These are phyloP conservation scores for Colletotrichum lindemuthianum DNA, from an alignment of 2,329 filamentous ascomycete species.

Conservation along the genomic window DNA sequence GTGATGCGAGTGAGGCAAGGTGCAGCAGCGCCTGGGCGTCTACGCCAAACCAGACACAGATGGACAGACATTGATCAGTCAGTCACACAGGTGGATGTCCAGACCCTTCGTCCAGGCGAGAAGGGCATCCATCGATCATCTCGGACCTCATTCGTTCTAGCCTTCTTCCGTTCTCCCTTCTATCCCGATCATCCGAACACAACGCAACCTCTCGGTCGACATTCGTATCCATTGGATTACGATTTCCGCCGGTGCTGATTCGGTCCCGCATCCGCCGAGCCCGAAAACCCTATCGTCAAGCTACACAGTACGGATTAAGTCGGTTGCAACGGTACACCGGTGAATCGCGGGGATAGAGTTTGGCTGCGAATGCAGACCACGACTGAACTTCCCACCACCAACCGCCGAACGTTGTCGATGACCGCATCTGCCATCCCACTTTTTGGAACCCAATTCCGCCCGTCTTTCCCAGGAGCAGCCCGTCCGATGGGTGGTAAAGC, in stretches of 20 bases:
- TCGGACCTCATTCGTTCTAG: not conserved
- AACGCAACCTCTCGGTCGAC: not conserved
- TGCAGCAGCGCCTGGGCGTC: slow-evolving; percentile 1
- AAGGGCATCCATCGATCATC: not conserved
- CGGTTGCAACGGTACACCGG: too few species aligned
- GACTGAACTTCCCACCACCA: not conserved
- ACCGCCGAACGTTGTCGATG: too few species aligned
- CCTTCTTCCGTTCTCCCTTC: not conserved
- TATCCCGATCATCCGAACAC: not conserved
- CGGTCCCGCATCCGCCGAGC: not conserved
- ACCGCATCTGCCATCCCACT: too few species aligned
- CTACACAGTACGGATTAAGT: too few species aligned
- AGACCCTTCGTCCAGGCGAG: not conserved
- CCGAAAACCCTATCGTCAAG: too few species aligned
- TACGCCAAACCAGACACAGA: not conserved
- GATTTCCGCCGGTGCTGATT: slow-evolving; percentile 13
- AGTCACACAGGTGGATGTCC: not conserved
- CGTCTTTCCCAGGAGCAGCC: too few species aligned
- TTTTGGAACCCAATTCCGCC: too few species aligned
- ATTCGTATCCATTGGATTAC: not conserved
- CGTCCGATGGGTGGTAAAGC: too few species aligned
- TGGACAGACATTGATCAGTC: too few species aligned
- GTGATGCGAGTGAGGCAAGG: slow-evolving; percentile 25
- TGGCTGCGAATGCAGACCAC: slow-evolving; percentile 6
- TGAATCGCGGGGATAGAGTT: not conserved